Conservation (phyloP, 140 eudicot genomes). For the Bidens hawaiensis region DNA sequence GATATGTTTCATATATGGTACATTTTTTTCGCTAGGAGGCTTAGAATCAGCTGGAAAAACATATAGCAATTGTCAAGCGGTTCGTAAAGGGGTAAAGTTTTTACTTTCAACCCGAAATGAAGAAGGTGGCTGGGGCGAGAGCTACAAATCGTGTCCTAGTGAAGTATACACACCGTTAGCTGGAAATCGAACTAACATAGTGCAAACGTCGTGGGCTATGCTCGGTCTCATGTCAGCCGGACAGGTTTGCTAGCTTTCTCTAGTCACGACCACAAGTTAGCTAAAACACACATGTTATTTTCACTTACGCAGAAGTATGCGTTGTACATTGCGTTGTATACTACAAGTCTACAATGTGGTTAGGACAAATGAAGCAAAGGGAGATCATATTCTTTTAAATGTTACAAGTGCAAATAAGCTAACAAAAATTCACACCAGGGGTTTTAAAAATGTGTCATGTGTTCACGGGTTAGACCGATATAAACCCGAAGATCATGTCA, state of each 20-base stretch:
- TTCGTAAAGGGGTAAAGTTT: slow-evolving; percentile 37
- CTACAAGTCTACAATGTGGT: not conserved
- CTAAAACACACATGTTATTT: not conserved
- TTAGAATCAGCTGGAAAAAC: slow-evolving; percentile 39
- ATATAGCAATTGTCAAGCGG: slow-evolving; percentile 30
- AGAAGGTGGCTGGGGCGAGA: slow-evolving; percentile 80
- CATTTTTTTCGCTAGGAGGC: slow-evolving; percentile 37
- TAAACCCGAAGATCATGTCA: not conserved
- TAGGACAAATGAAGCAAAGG: not conserved
- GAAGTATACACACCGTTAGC: slow-evolving; percentile 45
- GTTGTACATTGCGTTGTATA: too few species aligned
- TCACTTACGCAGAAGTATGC: too few species aligned
- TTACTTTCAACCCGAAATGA: slow-evolving; percentile 36
- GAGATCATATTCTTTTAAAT: not conserved
- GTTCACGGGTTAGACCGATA: not conserved
- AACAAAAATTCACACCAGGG: not conserved
- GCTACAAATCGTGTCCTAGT: slow-evolving; percentile 53
- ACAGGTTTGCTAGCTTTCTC: slow-evolving; percentile 40
- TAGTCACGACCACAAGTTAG: not conserved
- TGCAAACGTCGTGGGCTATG: slow-evolving; percentile 80
- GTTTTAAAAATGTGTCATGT: not conserved
- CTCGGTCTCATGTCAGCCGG: slow-evolving; percentile 57
- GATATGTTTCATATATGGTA: slow-evolving; percentile 51
- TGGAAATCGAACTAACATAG: slow-evolving; percentile 46
- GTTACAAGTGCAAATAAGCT: not conserved